Percentiles rank a stretch among this genome's conserved stretches.
phyloP scores from a whole-genome alignment of 179 eudicot species.

The Pouteria campechiana region DNA sequence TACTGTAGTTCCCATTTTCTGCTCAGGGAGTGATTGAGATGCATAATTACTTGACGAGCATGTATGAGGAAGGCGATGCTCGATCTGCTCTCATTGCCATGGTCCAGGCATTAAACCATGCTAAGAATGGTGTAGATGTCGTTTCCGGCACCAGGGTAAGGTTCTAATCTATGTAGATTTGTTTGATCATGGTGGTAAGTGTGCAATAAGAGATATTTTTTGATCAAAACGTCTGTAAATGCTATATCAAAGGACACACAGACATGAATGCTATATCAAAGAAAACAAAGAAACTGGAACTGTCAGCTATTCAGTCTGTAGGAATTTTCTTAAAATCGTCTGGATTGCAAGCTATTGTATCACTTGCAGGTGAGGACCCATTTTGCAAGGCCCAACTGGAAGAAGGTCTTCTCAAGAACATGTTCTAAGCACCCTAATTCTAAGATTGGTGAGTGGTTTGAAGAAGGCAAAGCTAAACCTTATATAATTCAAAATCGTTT shows the following conservation, averaged over 20 bases:
- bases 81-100: conserved; percentile 92
- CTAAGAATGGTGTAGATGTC: conserved; percentile 83
- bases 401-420: conserved; percentile 70
- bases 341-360: too few relatives aligned
- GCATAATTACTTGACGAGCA: conserved; percentile 96
- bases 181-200: too few relatives aligned
- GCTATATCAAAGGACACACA: too few relatives aligned
- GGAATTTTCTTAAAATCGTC: too few relatives aligned
- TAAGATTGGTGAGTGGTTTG: conserved; percentile 57
- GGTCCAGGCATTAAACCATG: conserved; percentile 99
- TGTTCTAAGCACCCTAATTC: conserved; percentile 85
- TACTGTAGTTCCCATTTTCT: conserved; percentile 3
- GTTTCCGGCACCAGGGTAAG: conserved; percentile 92
- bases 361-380: conserved; percentile 75
- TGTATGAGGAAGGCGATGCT: conserved; percentile 98
- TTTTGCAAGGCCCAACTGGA: conserved; percentile 98
- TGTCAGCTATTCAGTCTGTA: too few relatives aligned
- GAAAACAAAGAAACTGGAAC: too few relatives aligned
- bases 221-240: too few relatives aligned
- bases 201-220: too few relatives aligned
- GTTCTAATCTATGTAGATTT: background rate
- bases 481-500: too few relatives aligned
- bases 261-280: too few relatives aligned
- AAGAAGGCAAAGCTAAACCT: background rate
- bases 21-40: conserved; percentile 90